Conservation (phyloP, 306 rosid species). For the Purshia tridentata region DNA sequence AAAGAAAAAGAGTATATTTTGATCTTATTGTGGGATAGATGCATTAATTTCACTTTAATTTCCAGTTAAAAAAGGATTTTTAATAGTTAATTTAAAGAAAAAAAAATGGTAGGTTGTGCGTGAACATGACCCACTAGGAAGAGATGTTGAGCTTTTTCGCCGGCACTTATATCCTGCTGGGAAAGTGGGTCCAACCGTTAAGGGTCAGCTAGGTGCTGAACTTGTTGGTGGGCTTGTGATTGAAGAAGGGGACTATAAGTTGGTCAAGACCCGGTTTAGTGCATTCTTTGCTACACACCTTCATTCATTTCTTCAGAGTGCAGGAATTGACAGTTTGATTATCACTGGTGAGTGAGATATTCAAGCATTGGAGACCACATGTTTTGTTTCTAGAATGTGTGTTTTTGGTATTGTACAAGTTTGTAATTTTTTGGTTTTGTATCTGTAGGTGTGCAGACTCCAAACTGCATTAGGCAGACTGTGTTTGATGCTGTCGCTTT, state of each 20-base stretch:
- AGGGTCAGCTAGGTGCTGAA: slow-evolving; percentile 72
- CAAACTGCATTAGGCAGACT: slow-evolving; percentile 93
- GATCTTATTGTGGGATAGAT: neutral
- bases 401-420: slow-evolving; percentile 1
- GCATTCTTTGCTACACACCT: slow-evolving; percentile 85
- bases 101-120: slow-evolving; percentile 59
- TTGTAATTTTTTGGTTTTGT: slow-evolving; percentile 15
- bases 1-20: neutral
- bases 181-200: slow-evolving; percentile 50
- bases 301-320: slow-evolving; percentile 65
- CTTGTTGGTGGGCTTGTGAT: slow-evolving; percentile 73
- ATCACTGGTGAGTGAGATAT: slow-evolving; percentile 53
- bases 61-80: neutral
- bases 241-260: slow-evolving; percentile 75
- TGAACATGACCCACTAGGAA: slow-evolving; percentile 79
- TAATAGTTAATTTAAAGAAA: neutral
- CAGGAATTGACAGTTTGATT: slow-evolving; percentile 59
- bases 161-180: slow-evolving; percentile 54
- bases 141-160: slow-evolving; percentile 88
- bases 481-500: slow-evolving; percentile 82
- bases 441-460: slow-evolving; percentile 83
- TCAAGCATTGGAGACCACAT: neutral
- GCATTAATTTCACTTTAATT: neutral
- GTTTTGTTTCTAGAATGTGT: neutral
- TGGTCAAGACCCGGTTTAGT: slow-evolving; percentile 88